These are phyloP conservation scores for Hericium coralloides DNA, from an alignment of 768 basidiomycete species.

Conservation along the genomic window DNA sequence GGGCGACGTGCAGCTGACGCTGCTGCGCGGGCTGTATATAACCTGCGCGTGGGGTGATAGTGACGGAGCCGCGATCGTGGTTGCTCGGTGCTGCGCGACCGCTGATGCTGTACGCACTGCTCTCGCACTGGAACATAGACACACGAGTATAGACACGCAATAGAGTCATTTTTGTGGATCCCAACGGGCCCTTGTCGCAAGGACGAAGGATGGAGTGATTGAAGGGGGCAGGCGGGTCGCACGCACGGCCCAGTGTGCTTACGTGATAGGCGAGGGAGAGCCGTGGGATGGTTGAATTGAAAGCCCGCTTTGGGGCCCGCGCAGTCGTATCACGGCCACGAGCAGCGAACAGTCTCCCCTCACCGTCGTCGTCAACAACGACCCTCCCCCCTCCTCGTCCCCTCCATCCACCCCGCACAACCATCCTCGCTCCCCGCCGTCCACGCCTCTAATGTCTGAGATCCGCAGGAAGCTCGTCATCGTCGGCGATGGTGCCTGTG, in stretches of 20 bases:
- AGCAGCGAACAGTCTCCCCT: neutral
- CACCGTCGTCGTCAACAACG: slow-evolving; percentile 7
- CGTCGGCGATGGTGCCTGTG: slow-evolving; percentile 96
- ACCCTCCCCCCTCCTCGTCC: neutral
- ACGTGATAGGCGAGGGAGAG: neutral
- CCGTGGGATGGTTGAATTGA: slow-evolving; percentile 2
- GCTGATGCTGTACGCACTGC: too few species aligned
- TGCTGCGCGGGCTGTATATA: too few species aligned
- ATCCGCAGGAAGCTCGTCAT: slow-evolving; percentile 98
- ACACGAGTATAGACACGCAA: too few species aligned
- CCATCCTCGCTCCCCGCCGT: slow-evolving; percentile 1
- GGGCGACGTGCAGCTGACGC: too few species aligned
- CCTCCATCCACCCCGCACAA: neutral
- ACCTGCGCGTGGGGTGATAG: too few species aligned
- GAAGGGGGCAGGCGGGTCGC: slow-evolving; percentile 1
- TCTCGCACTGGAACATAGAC: too few species aligned
- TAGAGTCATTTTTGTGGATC: too few species aligned
- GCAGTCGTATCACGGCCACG: neutral
- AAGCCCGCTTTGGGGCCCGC: slow-evolving; percentile 15
- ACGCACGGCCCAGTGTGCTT: slow-evolving; percentile 13
- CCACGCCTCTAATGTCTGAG: slow-evolving; percentile 64
- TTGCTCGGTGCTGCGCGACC: too few species aligned
- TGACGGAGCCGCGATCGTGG: too few species aligned
- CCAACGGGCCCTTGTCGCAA: neutral
- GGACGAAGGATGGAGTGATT: neutral